These are phyloP conservation scores for Dimocarpus longan DNA, from an alignment of 345 rosid species.

Conservation along the genomic window DNA sequence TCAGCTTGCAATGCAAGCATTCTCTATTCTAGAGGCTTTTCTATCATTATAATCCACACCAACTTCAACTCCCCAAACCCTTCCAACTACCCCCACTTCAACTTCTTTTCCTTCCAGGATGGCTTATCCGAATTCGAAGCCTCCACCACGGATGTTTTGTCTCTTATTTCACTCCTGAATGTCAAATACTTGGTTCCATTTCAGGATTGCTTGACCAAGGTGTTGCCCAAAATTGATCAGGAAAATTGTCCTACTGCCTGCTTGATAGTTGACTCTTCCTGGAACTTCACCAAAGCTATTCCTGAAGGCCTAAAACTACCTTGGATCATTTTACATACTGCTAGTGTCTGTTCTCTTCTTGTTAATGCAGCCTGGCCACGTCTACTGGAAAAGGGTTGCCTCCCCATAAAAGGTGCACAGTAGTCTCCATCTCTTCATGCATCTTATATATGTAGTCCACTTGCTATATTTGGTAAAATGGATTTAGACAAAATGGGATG, in stretches of 20 bases:
- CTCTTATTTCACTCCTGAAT: conserved; percentile 23
- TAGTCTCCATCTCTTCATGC: too few relatives aligned
- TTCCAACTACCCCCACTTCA: conserved; percentile 30
- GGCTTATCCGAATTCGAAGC: conserved; percentile 18
- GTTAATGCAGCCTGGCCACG: conserved; percentile 30
- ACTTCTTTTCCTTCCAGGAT: conserved; percentile 27
- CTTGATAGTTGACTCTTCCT: conserved; percentile 37
- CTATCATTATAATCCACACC: conserved; percentile 37
- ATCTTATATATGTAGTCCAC: too few relatives aligned
- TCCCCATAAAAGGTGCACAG: conserved; percentile 37
- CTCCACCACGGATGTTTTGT: conserved; percentile 10
- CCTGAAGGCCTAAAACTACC: conserved; percentile 29
- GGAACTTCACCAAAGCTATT: conserved; percentile 36
- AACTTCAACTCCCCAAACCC: conserved; percentile 36
- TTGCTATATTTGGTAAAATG: too few relatives aligned
- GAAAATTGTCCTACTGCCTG: conserved; percentile 26
- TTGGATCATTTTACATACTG: conserved; percentile 22
- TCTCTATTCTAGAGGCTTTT: conserved; percentile 37
- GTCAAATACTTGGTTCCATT: conserved; percentile 18
- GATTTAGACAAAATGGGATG: too few relatives aligned
- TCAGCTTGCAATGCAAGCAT: conserved; percentile 11
- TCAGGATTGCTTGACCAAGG: conserved; percentile 24
- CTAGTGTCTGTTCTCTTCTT: conserved; percentile 33
- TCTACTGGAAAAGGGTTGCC: conserved; percentile 27
- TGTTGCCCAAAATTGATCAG: conserved; percentile 21